Percentiles rank a stretch among this genome's conserved stretches.
phyloP scores from a whole-genome alignment of 2,329 filamentous ascomycete genomes.

The Xylaria sp. region DNA sequence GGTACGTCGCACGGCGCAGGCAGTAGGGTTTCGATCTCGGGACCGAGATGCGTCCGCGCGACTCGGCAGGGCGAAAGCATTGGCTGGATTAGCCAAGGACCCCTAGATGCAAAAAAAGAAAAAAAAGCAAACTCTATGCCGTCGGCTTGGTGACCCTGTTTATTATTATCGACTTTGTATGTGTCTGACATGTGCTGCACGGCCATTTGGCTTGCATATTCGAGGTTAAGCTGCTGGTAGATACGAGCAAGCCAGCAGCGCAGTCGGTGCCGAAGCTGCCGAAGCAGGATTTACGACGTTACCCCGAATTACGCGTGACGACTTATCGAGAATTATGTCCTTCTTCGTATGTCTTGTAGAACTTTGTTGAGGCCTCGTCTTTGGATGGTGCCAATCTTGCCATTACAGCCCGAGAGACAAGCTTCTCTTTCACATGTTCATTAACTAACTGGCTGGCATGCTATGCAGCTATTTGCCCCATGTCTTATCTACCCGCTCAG shows the following conservation, averaged over 20 bases:
- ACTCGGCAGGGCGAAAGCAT: background rate
- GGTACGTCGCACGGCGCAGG: conserved; percentile 1
- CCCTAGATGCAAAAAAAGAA: background rate
- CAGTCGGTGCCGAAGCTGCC: too few species aligned
- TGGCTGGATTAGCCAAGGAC: background rate
- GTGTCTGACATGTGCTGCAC: background rate
- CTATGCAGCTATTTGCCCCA: background rate
- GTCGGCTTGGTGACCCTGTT: too few species aligned
- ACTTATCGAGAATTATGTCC: background rate
- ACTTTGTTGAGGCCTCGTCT: background rate
- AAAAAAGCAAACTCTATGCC: background rate
- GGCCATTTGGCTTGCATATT: too few species aligned
- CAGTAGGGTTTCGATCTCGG: conserved; percentile 13
- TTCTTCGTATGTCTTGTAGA: background rate
- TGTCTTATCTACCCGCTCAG: background rate
- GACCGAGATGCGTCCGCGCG: conserved; percentile 21
- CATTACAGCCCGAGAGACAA: background rate
- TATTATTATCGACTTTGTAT: background rate
- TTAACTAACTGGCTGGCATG: background rate
- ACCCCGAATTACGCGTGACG: background rate
- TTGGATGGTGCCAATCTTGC: background rate
- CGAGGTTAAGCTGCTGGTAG: background rate
- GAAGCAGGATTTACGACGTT: background rate
- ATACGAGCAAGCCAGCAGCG: background rate
- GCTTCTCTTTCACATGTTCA: background rate